phyloP scores from a whole-genome alignment of 495 filamentous ascomycete species.

The Tuber umbilicatum region DNA sequence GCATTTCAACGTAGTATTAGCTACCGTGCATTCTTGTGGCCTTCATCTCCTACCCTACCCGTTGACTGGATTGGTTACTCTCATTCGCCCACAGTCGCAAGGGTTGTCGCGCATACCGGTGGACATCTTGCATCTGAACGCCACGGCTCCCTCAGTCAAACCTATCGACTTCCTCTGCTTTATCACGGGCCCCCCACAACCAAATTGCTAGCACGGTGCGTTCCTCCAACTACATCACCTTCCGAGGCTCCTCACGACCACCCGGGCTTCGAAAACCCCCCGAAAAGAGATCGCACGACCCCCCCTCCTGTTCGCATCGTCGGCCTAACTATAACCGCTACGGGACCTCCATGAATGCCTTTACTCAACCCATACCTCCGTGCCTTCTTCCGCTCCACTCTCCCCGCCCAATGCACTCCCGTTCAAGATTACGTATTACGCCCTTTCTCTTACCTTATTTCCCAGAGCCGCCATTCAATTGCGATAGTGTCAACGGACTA shows the following conservation, averaged over 20 bases:
- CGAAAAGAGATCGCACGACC: constrained; percentile 3
- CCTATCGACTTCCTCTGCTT: background rate
- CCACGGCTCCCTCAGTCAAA: background rate
- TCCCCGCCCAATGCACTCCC: constrained; percentile 87
- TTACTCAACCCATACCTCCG: constrained; percentile 97
- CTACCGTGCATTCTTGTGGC: background rate
- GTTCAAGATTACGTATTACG: constrained; percentile 73
- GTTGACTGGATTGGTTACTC: background rate
- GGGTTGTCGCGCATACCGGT: background rate
- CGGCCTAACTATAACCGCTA: constrained; percentile 9
- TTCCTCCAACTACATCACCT: constrained; percentile 3
- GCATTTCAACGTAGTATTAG: background rate
- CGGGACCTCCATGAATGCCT: constrained; percentile 70
- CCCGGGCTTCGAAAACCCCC: constrained; percentile 4
- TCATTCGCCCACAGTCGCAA: background rate
- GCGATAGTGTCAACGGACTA: constrained; percentile 4
- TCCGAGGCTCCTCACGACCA: constrained; percentile 1
- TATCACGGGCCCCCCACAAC: background rate
- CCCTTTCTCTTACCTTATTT: background rate
- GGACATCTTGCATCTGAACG: background rate
- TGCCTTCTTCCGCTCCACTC: constrained; percentile 94
- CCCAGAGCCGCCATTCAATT: constrained; percentile 7
- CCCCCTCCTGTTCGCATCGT: constrained; percentile 1
- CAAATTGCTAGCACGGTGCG: background rate
- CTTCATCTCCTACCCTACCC: background rate